Base-by-base conservation (phyloP, 1,284 basidiomycete species). In the Spongiforma sp. region DNA sequence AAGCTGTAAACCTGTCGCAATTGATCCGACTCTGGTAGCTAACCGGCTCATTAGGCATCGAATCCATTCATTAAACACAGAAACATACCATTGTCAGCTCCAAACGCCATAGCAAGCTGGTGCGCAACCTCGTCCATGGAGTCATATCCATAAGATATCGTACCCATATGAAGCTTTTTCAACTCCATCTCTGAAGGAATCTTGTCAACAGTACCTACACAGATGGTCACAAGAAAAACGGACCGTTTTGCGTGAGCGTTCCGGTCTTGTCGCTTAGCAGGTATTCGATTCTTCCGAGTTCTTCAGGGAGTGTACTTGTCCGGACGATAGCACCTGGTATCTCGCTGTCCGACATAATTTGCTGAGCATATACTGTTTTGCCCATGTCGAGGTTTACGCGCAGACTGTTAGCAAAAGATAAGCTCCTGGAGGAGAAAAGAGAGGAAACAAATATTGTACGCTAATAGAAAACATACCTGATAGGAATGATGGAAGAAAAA, bases 321-420 rank as follows among this genome's bases (percentile, higher is more conserved):
- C 98, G 86, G 4, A 99, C 98, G 66, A 99, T 97, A 2, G 98
- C 99, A 57, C 90, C 89, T 1, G 95, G 94, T 68, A 99, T 99
- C 78, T 99, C 95, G 50, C 74, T 74, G 78, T 99, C 98, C 65
- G 87, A 89, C 90, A 96, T 95, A 65, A 99, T 99, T 71, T 97
- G 94, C 55, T 93, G 89, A 0, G 95, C 95, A 73, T 99, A 99
- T 50, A 99, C 94, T 0, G 96, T 99, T 82, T 99, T 99, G 65
- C 97, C 98, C 96, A 99, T 99, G 77, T 99, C 98, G 58, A 99
- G 85, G 73, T 99, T 99, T 65, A 99, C 97, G 32, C 98, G 93
- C 60, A 99, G 82, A 84, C 95, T 98, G 64, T 60, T 15, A 15
- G 4, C 2, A 9, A 63, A 33, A 61, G 57, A 57, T 65, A 32